These are phyloP conservation scores for Candida labiduridarum DNA, from an alignment of 1,139 yeast species.

Conservation along the genomic window DNA sequence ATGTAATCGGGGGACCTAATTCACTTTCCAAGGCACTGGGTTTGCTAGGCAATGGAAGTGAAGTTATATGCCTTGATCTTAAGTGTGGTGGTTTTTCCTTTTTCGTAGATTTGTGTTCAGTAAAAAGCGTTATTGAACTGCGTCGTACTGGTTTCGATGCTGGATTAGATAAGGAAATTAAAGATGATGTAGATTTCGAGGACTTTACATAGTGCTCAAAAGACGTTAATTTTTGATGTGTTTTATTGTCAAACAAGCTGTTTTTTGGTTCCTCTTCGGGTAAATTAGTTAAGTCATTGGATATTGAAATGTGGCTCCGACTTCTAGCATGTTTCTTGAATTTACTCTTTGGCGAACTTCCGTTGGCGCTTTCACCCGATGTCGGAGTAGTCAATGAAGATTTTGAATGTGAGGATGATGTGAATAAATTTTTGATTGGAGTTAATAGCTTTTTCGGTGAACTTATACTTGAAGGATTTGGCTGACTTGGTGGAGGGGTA, in stretches of 20 bases:
- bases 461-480: constrained; percentile 22
- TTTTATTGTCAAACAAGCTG: constrained; percentile 5
- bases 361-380: constrained; percentile 13
- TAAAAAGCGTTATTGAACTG: background rate
- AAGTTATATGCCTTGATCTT: constrained; percentile 3
- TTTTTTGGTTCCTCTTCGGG: constrained; percentile 7
- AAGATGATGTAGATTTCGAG: background rate
- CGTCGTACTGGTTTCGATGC: constrained; percentile 1
- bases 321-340: constrained; percentile 11
- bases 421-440: constrained; percentile 45
- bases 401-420: constrained; percentile 22
- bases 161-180: constrained; percentile 1
- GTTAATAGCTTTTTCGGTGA: constrained; percentile 47
- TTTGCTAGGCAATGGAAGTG: constrained; percentile 2
- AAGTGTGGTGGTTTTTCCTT: constrained; percentile 1
- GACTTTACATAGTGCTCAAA: constrained; percentile 4
- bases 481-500: constrained; percentile 23
- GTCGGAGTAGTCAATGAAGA: constrained; percentile 15
- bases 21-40: background rate
- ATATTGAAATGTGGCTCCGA: constrained; percentile 8
- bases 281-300: constrained; percentile 5
- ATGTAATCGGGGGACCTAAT: constrained; percentile 18
- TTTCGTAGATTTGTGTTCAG: background rate
- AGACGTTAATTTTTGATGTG: background rate
- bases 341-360: constrained; percentile 9